A percentile compares a stretch with the other conserved stretches of the same genome.
phyloP scores from a whole-genome alignment of 1,139 yeast species.

The Saccharomyces hybrid region DNA sequence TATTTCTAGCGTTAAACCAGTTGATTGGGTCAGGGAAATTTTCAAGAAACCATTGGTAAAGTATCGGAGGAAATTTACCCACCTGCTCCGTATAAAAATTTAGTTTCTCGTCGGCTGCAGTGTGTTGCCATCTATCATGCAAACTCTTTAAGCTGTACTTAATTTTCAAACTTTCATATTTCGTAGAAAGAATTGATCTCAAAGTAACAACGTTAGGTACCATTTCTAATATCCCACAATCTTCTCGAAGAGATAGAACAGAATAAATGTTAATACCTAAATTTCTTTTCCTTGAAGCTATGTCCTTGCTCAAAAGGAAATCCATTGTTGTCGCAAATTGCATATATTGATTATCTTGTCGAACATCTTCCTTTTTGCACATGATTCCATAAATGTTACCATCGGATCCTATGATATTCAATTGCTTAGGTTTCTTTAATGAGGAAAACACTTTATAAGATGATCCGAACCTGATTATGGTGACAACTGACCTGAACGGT shows the following conservation, averaged over 20 bases:
- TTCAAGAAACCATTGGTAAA: constrained; percentile 82
- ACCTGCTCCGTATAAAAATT: constrained; percentile 28
- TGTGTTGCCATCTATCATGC: constrained; percentile 27
- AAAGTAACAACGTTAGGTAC: constrained; percentile 79
- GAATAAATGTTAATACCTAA: constrained; percentile 75
- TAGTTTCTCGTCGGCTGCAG: constrained; percentile 26
- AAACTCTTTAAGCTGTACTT: constrained; percentile 25
- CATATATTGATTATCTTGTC: constrained; percentile 93
- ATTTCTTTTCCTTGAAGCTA: constrained; percentile 66
- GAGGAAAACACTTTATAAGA: constrained; percentile 58
- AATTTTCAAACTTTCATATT: constrained; percentile 38
- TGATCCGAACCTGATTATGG: constrained; percentile 46
- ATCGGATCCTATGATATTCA: constrained; percentile 72
- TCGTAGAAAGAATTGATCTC: constrained; percentile 53
- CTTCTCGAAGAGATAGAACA: constrained; percentile 81
- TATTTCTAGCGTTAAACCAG: constrained; percentile 78
- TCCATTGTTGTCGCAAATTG: constrained; percentile 88
- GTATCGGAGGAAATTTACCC: constrained; percentile 58
- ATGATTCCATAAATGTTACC: constrained; percentile 63
- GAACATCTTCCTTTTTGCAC: constrained; percentile 85
- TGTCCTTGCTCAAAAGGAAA: constrained; percentile 55
- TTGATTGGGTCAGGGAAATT: constrained; percentile 82
- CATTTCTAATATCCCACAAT: constrained; percentile 89
- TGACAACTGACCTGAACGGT: constrained; percentile 54
- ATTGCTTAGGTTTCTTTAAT: constrained; percentile 78